phyloP scores from a whole-genome alignment of 2,329 filamentous ascomycete species.

The Hypoxylon sp. region DNA sequence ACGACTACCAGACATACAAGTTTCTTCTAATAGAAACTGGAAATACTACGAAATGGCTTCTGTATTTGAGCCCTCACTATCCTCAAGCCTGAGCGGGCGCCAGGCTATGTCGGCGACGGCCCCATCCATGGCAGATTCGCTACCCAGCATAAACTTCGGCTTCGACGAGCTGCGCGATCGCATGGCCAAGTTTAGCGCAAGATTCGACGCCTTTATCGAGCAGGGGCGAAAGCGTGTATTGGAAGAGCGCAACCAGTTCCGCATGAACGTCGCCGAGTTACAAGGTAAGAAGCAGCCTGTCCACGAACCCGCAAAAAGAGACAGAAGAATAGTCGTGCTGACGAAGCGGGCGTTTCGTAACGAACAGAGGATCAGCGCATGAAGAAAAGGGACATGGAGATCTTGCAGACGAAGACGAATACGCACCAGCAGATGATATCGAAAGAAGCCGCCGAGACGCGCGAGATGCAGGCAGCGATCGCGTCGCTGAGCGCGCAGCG shows the following conservation, averaged over 20 bases:
- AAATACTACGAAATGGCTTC: constrained; percentile 60
- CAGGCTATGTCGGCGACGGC: constrained; percentile 67
- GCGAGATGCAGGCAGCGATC: constrained; percentile 77
- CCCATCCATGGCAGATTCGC: constrained; percentile 77
- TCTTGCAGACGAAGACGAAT: constrained; percentile 76
- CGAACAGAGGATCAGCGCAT: constrained; percentile 86
- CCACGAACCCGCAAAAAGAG: background rate
- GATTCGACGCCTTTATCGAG: constrained; percentile 95
- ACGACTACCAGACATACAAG: background rate
- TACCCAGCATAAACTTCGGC: constrained; percentile 93
- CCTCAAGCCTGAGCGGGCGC: constrained; percentile 70
- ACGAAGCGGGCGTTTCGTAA: background rate
- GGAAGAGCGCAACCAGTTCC: constrained; percentile 94
- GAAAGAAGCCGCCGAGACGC: constrained; percentile 80
- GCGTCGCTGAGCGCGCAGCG: constrained; percentile 68
- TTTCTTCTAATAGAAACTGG: background rate
- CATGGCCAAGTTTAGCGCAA: constrained; percentile 91
- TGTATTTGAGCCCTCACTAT: constrained; percentile 76
- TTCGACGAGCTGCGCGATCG: constrained; percentile 95
- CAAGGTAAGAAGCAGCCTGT: constrained; percentile 72
- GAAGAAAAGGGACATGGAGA: constrained; percentile 88
- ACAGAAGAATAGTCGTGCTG: background rate
- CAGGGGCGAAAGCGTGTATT: constrained; percentile 88
- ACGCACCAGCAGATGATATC: constrained; percentile 79
- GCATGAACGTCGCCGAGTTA: constrained; percentile 87